These are phyloP conservation scores for Kuraishia floccosa DNA, from an alignment of 805 yeast genomes.

Conservation along the genomic window DNA sequence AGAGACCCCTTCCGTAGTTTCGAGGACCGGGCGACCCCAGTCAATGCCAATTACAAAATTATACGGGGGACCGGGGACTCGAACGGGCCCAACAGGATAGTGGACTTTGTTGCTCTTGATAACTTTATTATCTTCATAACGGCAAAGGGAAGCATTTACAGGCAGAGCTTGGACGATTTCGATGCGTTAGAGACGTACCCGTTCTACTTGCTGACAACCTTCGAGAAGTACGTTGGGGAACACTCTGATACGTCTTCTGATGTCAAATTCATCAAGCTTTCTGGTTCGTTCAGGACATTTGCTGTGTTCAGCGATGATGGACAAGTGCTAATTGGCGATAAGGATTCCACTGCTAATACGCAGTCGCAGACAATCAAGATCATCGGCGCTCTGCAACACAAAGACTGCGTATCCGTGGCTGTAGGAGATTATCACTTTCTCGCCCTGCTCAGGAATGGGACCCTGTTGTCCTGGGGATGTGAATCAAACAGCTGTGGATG, in stretches of 20 bases:
- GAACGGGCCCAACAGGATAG: constrained; percentile 21
- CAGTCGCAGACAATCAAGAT: constrained; percentile 4
- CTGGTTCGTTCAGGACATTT: constrained; percentile 42
- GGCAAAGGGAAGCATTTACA: constrained; percentile 25
- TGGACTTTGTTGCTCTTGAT: constrained; percentile 48
- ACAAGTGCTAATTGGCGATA: constrained; percentile 27
- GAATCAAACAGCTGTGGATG: constrained; percentile 58
- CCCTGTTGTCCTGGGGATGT: constrained; percentile 54
- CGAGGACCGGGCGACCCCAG: constrained; percentile 14
- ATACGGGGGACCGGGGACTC: constrained; percentile 27
- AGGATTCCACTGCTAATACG: constrained; percentile 9
- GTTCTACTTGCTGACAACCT: constrained; percentile 14
- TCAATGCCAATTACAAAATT: constrained; percentile 26
- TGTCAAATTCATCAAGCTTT: constrained; percentile 34
- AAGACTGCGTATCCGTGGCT: constrained; percentile 39
- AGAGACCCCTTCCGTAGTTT: constrained; percentile 13
- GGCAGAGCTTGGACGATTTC: constrained; percentile 16
- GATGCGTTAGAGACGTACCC: constrained; percentile 4
- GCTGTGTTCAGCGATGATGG: constrained; percentile 45
- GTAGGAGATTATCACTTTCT: constrained; percentile 66
- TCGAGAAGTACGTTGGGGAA: constrained; percentile 19
- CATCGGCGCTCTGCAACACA: constrained; percentile 30
- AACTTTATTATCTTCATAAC: constrained; percentile 39
- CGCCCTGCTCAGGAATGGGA: constrained; percentile 50
- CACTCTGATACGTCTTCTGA: constrained; percentile 6